A percentile compares a stretch with the other conserved stretches of the same genome.
Evolutionary conservation across 1,284 basidiomycete species (phyloP).

Genomic region (Pholiota adiposa): DNA sequence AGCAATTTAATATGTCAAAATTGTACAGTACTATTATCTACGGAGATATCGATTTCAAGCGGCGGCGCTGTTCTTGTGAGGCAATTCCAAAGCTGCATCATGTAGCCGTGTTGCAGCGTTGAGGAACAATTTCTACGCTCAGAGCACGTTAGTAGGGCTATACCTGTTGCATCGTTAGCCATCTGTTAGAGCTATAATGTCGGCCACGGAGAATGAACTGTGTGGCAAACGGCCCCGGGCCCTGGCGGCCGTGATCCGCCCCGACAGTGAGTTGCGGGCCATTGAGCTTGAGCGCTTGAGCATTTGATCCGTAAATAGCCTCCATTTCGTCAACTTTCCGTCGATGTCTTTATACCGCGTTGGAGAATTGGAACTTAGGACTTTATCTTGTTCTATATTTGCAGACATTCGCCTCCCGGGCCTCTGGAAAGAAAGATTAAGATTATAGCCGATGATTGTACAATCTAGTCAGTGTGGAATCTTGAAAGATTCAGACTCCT

Average conservation of each 20-base stretch:
- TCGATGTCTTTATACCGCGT: background rate
- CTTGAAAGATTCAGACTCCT: too few relatives aligned
- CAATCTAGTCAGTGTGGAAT: background rate
- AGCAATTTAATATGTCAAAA: slow-evolving; percentile 5
- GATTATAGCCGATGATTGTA: too few relatives aligned
- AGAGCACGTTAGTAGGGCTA: background rate
- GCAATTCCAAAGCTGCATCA: background rate
- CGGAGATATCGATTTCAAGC: background rate
- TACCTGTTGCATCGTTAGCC: background rate
- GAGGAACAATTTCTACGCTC: background rate
- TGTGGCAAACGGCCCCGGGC: background rate
- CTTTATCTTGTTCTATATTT: background rate
- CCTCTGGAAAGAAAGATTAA: too few relatives aligned
- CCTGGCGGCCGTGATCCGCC: slow-evolving; percentile 11
- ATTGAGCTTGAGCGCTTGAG: background rate
- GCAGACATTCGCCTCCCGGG: background rate
- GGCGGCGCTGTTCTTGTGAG: background rate
- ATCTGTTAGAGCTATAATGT: background rate
- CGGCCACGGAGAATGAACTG: background rate
- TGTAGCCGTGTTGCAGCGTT: background rate
- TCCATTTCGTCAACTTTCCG: background rate
- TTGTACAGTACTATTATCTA: background rate
- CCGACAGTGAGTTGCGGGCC: slow-evolving; percentile 1
- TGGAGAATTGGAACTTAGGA: background rate
- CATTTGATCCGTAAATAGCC: background rate